Percentiles rank a stretch among this genome's conserved stretches.
Evolutionary conservation across 306 rosid genomes (phyloP).

Genomic region (Aeschynomene evenia): DNA sequence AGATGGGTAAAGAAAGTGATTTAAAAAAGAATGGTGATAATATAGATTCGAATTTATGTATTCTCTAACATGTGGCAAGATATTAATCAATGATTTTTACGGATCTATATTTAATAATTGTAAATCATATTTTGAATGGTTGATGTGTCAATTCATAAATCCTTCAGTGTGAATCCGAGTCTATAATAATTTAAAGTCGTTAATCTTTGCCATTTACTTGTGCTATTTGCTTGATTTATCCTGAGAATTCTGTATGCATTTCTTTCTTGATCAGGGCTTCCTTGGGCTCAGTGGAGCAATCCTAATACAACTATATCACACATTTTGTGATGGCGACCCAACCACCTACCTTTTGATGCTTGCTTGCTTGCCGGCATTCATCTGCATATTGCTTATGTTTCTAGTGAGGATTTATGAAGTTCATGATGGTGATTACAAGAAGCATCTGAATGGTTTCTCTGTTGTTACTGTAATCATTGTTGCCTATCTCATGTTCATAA

Average conservation of each 20-base stretch:
- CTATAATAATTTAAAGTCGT: too few relatives aligned
- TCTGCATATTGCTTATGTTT: conserved; percentile 55
- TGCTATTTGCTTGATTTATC: conserved; percentile 3
- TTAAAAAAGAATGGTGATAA: too few relatives aligned
- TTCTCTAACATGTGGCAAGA: too few relatives aligned
- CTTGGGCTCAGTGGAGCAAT: conserved; percentile 92
- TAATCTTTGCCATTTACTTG: not conserved
- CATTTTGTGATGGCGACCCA: conserved; percentile 57
- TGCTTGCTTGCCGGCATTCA: conserved; percentile 63
- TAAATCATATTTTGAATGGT: too few relatives aligned
- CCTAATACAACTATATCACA: conserved; percentile 63
- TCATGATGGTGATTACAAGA: conserved; percentile 42
- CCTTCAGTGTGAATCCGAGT: too few relatives aligned
- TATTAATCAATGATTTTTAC: too few relatives aligned
- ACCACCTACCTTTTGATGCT: conserved; percentile 65
- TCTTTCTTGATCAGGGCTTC: conserved; percentile 62
- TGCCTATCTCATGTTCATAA: conserved; percentile 62
- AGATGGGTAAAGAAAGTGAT: not conserved
- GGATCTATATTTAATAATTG: too few relatives aligned
- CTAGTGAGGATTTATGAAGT: conserved; percentile 62
- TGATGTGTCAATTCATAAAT: too few relatives aligned
- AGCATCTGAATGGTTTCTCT: conserved; percentile 64
- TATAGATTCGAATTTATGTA: too few relatives aligned
- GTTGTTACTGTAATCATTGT: conserved; percentile 55
- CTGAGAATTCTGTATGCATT: not conserved